Conservation (phyloP, 2,329 filamentous ascomycete species). For the Davidsoniella eucalypti region DNA sequence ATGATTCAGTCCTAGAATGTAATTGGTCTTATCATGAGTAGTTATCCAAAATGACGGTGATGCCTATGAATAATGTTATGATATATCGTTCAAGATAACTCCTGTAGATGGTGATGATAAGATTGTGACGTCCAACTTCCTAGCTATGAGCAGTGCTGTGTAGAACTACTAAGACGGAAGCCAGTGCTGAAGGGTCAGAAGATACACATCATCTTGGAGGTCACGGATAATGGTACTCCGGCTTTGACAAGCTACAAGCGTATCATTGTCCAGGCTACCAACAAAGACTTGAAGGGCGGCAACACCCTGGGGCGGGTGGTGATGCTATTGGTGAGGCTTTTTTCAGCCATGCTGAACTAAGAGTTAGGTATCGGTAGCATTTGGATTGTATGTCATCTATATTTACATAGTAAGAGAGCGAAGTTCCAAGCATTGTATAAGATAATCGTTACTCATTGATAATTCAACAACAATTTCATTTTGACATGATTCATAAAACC, state of each 20-base stretch:
- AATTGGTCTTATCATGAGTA: no score
- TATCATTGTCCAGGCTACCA: constrained; percentile 22
- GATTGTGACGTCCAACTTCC: constrained; percentile 24
- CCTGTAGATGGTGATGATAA: constrained; percentile 14
- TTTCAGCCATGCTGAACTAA: not conserved
- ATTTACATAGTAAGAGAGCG: no score
- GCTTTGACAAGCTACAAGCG: constrained; percentile 30
- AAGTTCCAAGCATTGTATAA: no score
- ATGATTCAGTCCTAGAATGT: no score
- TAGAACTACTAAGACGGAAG: constrained; percentile 21
- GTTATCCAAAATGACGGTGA: no score
- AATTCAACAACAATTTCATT: no score
- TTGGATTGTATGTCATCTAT: no score
- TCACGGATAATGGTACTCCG: constrained; percentile 27
- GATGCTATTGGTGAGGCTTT: constrained; percentile 2
- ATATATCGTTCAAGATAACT: constrained; percentile 21
- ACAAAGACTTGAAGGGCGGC: constrained; percentile 18
- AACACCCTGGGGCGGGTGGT: not conserved
- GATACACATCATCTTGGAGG: constrained; percentile 33
- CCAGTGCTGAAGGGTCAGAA: constrained; percentile 25
- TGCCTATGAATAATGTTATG: no score
- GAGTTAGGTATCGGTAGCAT: no score
- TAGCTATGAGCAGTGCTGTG: constrained; percentile 24
- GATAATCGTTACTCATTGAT: no score
- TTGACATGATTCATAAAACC: no score